Conservation (phyloP, 192 early-diverging fungal species). For the Kappamyces sp. region DNA sequence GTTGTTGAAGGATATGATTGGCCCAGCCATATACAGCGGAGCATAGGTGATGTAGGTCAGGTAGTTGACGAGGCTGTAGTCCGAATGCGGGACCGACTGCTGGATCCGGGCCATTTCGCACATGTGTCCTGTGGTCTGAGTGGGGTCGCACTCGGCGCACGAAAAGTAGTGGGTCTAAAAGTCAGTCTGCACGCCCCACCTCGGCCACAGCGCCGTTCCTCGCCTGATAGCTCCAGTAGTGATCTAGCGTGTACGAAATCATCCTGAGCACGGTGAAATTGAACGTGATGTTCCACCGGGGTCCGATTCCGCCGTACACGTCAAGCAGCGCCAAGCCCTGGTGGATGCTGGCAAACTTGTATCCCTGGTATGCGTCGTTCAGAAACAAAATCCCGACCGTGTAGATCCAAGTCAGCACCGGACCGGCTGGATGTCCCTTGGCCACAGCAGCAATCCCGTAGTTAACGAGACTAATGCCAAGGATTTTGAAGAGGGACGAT, state of each 20-base stretch:
- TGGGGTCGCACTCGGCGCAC: constrained; percentile 24
- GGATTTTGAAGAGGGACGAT: constrained; percentile 70
- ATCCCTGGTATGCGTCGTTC: constrained; percentile 73
- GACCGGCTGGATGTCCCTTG: constrained; percentile 49
- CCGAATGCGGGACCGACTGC: constrained; percentile 16
- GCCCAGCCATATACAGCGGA: constrained; percentile 89
- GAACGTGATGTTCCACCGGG: constrained; percentile 84
- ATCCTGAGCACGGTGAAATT: constrained; percentile 86
- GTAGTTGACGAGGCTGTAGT: constrained; percentile 79
- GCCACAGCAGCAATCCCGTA: constrained; percentile 56
- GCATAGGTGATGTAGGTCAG: constrained; percentile 76
- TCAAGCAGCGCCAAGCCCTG: constrained; percentile 65
- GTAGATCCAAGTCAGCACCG: constrained; percentile 73
- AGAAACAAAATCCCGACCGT: constrained; percentile 73
- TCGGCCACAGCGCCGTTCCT: background rate
- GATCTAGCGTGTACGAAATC: constrained; percentile 91
- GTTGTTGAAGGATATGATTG: constrained; percentile 92
- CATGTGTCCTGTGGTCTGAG: background rate
- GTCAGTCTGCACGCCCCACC: background rate
- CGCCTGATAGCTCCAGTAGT: constrained; percentile 62
- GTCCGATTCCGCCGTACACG: constrained; percentile 58
- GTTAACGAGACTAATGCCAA: constrained; percentile 55
- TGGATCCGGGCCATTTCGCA: constrained; percentile 17
- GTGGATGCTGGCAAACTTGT: constrained; percentile 52
- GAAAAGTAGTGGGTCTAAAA: constrained; percentile 21